phyloP scores from a whole-genome alignment of 768 basidiomycete species.

The Gloeopeniophorella convolvens region DNA sequence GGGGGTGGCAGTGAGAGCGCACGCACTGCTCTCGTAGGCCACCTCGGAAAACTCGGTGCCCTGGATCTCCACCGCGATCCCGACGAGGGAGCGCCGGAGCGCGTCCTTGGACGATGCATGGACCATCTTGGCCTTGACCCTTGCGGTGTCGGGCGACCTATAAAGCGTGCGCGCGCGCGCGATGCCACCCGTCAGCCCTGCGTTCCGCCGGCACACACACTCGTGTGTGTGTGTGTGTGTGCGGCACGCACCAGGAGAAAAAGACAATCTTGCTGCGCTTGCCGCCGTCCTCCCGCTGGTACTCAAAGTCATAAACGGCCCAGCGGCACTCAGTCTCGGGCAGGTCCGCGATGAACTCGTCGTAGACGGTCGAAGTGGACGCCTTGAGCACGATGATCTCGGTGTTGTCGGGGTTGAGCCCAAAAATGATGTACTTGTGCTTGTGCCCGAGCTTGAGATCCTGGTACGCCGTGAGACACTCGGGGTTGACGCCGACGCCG shows the following conservation, averaged over 20 bases:
- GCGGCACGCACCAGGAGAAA: slow-evolving; percentile 58
- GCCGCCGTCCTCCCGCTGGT: slow-evolving; percentile 62
- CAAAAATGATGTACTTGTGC: slow-evolving; percentile 80
- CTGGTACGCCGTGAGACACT: slow-evolving; percentile 57
- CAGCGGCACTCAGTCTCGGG: slow-evolving; percentile 74
- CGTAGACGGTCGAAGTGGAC: slow-evolving; percentile 47
- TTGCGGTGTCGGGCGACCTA: slow-evolving; percentile 84
- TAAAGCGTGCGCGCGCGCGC: slow-evolving; percentile 2
- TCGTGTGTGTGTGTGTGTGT: too few relatives aligned
- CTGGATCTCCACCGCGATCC: slow-evolving; percentile 78
- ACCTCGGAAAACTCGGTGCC: slow-evolving; percentile 76
- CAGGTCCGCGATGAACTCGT: slow-evolving; percentile 65
- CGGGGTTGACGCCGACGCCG: slow-evolving; percentile 53
- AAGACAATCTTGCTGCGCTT: slow-evolving; percentile 85
- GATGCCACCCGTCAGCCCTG: too few relatives aligned
- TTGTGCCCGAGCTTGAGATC: slow-evolving; percentile 72
- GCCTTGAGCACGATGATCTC: slow-evolving; percentile 75
- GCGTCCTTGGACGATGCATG: slow-evolving; percentile 84
- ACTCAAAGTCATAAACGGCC: slow-evolving; percentile 93
- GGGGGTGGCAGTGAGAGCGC: neutral
- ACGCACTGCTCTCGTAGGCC: slow-evolving; percentile 60
- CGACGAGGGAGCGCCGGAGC: slow-evolving; percentile 64
- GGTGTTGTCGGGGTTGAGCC: slow-evolving; percentile 50
- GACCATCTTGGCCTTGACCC: slow-evolving; percentile 90
- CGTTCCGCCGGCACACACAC: too few relatives aligned